Evolutionary conservation across 2,329 filamentous ascomycete genomes (phyloP).

Genomic region (Fusarium torulosum): DNA sequence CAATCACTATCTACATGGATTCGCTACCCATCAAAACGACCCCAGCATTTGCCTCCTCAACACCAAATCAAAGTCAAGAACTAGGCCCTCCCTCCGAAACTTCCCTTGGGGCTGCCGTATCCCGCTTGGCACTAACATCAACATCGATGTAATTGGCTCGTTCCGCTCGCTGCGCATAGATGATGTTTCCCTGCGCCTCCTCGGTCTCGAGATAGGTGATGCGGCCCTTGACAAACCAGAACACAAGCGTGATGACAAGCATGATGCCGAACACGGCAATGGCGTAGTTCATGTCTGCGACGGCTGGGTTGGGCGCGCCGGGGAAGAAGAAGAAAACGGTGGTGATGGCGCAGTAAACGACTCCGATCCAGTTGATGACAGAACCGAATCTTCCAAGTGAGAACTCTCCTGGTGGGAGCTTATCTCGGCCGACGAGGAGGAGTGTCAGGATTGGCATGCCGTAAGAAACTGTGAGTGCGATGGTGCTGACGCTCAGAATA

Average conservation of each 20-base stretch:
- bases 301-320: constrained; percentile 57
- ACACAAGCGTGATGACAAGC: constrained; percentile 62
- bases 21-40: neutral
- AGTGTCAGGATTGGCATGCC: constrained; percentile 63
- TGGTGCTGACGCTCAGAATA: constrained; percentile 67
- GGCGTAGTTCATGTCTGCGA: constrained; percentile 68
- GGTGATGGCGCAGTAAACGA: constrained; percentile 65
- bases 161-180: constrained; percentile 39
- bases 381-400: constrained; percentile 60
- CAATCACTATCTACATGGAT: neutral
- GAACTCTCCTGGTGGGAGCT: constrained; percentile 62
- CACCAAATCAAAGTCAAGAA: neutral
- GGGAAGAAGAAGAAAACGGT: constrained; percentile 70
- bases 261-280: constrained; percentile 69
- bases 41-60: neutral
- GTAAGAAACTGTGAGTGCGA: constrained; percentile 65
- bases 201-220: constrained; percentile 52
- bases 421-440: constrained; percentile 64
- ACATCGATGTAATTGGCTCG: constrained; percentile 28
- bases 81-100: neutral
- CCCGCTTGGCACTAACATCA: constrained; percentile 22
- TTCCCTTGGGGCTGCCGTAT: neutral
- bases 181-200: constrained; percentile 45
- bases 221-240: constrained; percentile 64
- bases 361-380: constrained; percentile 61